Evolutionary conservation across 495 filamentous ascomycete species (phyloP).

Genomic region (Annulohypoxylon stygium): DNA sequence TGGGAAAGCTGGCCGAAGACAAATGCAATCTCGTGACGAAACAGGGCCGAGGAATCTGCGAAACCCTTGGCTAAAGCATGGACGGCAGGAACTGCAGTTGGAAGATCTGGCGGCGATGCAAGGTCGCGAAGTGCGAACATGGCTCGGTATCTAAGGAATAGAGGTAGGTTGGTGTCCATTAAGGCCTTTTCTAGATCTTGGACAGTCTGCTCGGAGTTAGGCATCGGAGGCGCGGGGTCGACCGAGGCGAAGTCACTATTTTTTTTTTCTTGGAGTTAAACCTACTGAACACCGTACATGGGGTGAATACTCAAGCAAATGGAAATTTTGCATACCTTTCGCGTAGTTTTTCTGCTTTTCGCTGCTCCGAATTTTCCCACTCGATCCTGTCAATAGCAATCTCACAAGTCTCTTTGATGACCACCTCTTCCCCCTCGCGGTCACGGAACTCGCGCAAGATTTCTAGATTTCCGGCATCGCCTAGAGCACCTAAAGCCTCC

Average conservation of each 20-base stretch:
- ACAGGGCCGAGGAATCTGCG: conserved; percentile 88
- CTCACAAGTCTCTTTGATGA: conserved; percentile 95
- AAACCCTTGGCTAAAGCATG: conserved; percentile 89
- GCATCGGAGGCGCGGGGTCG: conserved; percentile 92
- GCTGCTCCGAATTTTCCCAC: conserved; percentile 85
- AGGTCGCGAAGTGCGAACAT: conserved; percentile 98
- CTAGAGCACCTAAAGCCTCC: conserved; percentile 92
- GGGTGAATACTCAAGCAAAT: conserved; percentile 12
- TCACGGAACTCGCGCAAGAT: conserved; percentile 79
- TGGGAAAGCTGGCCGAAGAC: conserved; percentile 97
- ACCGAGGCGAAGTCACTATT: conserved; percentile 92
- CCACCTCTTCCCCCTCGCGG: conserved; percentile 75
- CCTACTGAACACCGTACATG: conserved; percentile 25
- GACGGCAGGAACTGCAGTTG: conserved; percentile 86
- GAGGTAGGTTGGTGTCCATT: conserved; percentile 79
- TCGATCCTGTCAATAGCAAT: conserved; percentile 94
- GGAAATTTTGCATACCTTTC: conserved; percentile 70
- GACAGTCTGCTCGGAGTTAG: conserved; percentile 73
- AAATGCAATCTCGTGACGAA: conserved; percentile 97
- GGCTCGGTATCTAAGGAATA: conserved; percentile 95
- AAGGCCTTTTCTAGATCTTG: conserved; percentile 79
- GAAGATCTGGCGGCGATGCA: conserved; percentile 88
- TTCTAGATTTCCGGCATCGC: conserved; percentile 75
- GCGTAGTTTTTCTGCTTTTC: conserved; percentile 78
- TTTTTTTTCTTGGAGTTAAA: conserved; percentile 36